phyloP scores from a whole-genome alignment of 2,329 filamentous ascomycete genomes.

The Chaetomium sp. region DNA sequence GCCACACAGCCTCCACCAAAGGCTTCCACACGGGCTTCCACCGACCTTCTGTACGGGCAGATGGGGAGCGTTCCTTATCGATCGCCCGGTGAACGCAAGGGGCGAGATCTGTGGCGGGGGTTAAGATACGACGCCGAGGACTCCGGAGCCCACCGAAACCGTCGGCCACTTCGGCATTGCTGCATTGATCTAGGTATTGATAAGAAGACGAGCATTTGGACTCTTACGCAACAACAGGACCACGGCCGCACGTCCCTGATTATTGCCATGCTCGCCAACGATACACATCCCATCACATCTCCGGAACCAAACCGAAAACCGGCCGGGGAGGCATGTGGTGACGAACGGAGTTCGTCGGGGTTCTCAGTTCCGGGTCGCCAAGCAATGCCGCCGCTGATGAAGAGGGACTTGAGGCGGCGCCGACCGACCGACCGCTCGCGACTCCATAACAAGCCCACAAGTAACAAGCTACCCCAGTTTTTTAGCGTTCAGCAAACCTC shows the following conservation, averaged over 20 bases:
- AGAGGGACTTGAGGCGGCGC: neutral
- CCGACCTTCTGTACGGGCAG: neutral
- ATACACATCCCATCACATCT: neutral
- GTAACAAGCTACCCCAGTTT: neutral
- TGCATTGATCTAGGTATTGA: neutral
- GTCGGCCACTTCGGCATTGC: neutral
- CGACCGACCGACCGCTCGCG: neutral
- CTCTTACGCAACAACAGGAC: neutral
- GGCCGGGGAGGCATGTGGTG: neutral
- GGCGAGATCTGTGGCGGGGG: neutral
- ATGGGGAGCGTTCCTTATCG: neutral
- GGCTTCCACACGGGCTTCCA: conserved; percentile 8
- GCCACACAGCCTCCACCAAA: conserved; percentile 7
- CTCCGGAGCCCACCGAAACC: neutral
- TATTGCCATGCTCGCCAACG: neutral
- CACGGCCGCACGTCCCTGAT: neutral
- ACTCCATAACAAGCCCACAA: neutral
- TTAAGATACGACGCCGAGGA: conserved; percentile 1
- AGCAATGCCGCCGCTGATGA: neutral
- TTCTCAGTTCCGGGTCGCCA: neutral
- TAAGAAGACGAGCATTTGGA: neutral
- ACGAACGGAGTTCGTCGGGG: neutral
- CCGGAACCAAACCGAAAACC: neutral
- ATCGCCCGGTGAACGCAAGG: neutral
- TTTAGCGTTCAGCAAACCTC: neutral